Percentiles rank a stretch among this genome's conserved stretches.
These are phyloP conservation scores for Leersia perrieri DNA, from an alignment of 176 grass and related monocot species.

Conservation along the genomic window DNA sequence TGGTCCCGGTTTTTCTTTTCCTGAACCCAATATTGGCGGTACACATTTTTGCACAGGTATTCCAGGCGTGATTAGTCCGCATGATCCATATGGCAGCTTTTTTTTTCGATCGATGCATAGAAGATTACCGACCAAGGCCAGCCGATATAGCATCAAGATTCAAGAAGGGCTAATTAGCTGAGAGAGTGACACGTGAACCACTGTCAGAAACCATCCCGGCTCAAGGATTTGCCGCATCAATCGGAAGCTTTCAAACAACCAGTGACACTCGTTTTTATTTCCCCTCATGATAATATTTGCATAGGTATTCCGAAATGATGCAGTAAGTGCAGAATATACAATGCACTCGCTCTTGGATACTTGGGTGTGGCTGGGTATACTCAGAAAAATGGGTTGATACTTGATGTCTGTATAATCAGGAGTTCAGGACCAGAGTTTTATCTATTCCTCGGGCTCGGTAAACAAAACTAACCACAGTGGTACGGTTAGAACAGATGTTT, in stretches of 20 bases:
- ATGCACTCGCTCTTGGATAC: conserved; percentile 15
- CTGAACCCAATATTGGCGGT: background rate
- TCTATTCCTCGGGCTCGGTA: conserved; percentile 45
- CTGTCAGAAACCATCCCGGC: background rate
- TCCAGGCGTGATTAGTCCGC: too few species aligned
- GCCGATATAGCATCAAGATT: background rate
- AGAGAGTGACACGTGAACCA: background rate
- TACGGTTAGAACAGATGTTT: conserved; percentile 45
- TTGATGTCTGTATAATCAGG: conserved; percentile 26
- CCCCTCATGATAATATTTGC: background rate
- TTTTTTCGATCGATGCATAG: background rate
- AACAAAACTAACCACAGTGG: conserved; percentile 25
- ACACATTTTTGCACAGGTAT: background rate
- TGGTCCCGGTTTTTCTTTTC: too few species aligned
- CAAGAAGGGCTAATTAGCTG: background rate
- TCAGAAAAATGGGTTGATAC: background rate
- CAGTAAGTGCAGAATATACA: background rate
- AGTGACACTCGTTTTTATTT: too few species aligned
- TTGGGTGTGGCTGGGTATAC: background rate
- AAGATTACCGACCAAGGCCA: background rate
- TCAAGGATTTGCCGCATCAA: background rate
- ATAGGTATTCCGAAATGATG: background rate
- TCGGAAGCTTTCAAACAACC: background rate
- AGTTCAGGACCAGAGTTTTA: conserved; percentile 33
- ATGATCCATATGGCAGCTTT: background rate